Percentiles rank a stretch among this genome's conserved stretches.
These are phyloP conservation scores for Aspergillus spinulosporus DNA, from an alignment of 2,329 filamentous ascomycete genomes.

Conservation along the genomic window DNA sequence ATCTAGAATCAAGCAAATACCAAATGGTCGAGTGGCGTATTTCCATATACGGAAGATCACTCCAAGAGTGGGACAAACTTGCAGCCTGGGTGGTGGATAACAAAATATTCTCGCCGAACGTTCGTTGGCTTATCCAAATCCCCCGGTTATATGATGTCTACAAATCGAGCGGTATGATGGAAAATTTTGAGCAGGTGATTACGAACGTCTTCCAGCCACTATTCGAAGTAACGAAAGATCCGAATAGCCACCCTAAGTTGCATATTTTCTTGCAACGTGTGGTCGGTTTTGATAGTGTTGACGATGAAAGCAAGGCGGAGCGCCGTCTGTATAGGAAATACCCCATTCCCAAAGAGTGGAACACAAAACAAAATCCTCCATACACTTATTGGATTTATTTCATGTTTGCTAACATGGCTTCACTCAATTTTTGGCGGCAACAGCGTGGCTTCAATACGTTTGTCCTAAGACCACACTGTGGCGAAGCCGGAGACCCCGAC, in stretches of 20 bases:
- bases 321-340: conserved; percentile 94
- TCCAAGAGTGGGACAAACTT: conserved; percentile 96
- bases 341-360: conserved; percentile 84
- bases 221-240: conserved; percentile 90
- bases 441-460: conserved; percentile 95
- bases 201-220: conserved; percentile 89
- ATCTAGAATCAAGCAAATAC: conserved; percentile 98
- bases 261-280: conserved; percentile 94
- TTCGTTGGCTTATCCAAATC: conserved; percentile 94
- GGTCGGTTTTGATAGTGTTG: conserved; percentile 95
- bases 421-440: conserved; percentile 87
- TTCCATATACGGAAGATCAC: conserved; percentile 87
- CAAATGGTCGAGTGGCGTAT: conserved; percentile 99
- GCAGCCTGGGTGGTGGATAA: conserved; percentile 98
- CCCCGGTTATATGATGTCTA: conserved; percentile 95
- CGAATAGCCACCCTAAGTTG: conserved; percentile 82
- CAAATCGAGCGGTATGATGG: conserved; percentile 82
- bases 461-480: conserved; percentile 87
- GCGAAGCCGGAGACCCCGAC: conserved; percentile 94
- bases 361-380: conserved; percentile 89
- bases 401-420: conserved; percentile 88
- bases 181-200: conserved; percentile 85
- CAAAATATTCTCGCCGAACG: conserved; percentile 95
- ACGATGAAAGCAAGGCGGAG: conserved; percentile 97
- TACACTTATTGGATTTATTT: conserved; percentile 99